phyloP scores from a whole-genome alignment of 768 basidiomycete species.

The Termitomyces heimii region DNA sequence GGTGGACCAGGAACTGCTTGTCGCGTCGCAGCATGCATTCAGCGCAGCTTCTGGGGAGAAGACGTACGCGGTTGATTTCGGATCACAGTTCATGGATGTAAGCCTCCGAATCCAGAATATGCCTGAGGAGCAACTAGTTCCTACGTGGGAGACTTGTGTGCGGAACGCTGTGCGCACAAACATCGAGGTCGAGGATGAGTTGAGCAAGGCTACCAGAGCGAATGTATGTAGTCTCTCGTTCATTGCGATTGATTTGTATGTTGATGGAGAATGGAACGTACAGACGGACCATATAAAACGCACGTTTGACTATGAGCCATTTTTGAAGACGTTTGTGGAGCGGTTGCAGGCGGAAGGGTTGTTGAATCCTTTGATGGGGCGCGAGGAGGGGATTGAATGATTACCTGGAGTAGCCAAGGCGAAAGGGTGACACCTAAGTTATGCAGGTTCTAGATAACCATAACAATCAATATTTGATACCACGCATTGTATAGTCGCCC shows the following conservation, averaged over 20 bases:
- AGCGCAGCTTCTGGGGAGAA: slow-evolving; percentile 18
- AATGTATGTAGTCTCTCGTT: slow-evolving; percentile 31
- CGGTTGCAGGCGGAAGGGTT: slow-evolving; percentile 40
- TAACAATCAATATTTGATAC: not conserved
- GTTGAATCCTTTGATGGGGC: slow-evolving; percentile 35
- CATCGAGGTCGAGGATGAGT: slow-evolving; percentile 43
- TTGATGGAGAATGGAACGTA: not conserved
- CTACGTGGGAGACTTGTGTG: slow-evolving; percentile 44
- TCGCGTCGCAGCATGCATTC: slow-evolving; percentile 23
- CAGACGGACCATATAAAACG: slow-evolving; percentile 54
- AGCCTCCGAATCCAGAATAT: slow-evolving; percentile 40
- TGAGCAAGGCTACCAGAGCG: slow-evolving; percentile 32
- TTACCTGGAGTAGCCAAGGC: not conserved
- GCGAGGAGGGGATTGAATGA: slow-evolving; percentile 22
- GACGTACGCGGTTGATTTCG: slow-evolving; percentile 40
- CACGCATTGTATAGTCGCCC: not conserved
- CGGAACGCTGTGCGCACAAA: slow-evolving; percentile 32
- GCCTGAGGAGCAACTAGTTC: slow-evolving; percentile 26
- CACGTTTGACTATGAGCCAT: slow-evolving; percentile 61
- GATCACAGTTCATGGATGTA: slow-evolving; percentile 33
- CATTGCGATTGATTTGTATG: not conserved
- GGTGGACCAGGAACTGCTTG: slow-evolving; percentile 34
- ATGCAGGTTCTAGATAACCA: too few species aligned
- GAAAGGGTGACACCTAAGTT: not conserved
- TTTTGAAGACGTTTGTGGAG: slow-evolving; percentile 41